Percentiles rank a stretch among this genome's conserved stretches.
Conservation (phyloP, 495 filamentous ascomycete genomes). For the Aspergillus indologenus region DNA sequence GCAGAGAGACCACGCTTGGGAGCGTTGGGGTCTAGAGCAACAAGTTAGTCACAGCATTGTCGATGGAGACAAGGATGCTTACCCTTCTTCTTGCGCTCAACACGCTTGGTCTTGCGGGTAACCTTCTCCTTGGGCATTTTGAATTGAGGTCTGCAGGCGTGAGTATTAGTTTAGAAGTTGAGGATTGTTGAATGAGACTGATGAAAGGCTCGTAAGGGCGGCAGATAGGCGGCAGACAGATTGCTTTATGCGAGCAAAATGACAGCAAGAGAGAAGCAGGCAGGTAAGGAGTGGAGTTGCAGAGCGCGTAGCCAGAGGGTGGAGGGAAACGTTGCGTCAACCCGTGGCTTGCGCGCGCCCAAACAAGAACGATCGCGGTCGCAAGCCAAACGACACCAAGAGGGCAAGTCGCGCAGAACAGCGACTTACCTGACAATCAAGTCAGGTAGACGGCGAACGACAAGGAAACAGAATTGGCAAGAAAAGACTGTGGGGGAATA, state of each 20-base stretch:
- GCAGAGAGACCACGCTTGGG: slow-evolving; percentile 99
- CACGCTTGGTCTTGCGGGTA: slow-evolving; percentile 52
- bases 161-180: slow-evolving; percentile 10
- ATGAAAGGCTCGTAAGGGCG: slow-evolving; percentile 2
- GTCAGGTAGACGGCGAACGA: slow-evolving; percentile 13
- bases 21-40: slow-evolving; percentile 80
- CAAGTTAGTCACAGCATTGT: slow-evolving; percentile 8
- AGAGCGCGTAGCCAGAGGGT: slow-evolving; percentile 11
- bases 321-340: slow-evolving; percentile 14
- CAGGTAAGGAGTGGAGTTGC: slow-evolving; percentile 16
- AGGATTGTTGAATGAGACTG: background rate
- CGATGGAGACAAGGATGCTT: slow-evolving; percentile 28
- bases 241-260: slow-evolving; percentile 10
- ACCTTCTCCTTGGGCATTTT: slow-evolving; percentile 76
- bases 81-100: slow-evolving; percentile 83
- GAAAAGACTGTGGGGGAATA: slow-evolving; percentile 17
- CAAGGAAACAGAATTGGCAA: slow-evolving; percentile 10
- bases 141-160: slow-evolving; percentile 18
- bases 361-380: slow-evolving; percentile 25
- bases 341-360: slow-evolving; percentile 17
- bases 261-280: slow-evolving; percentile 13
- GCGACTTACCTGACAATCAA: slow-evolving; percentile 18
- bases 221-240: slow-evolving; percentile 1
- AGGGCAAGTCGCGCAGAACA: slow-evolving; percentile 20
- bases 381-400: slow-evolving; percentile 21